Evolutionary conservation across 176 grass and related monocot genomes (phyloP).

Genomic region (Chloris gayana): DNA sequence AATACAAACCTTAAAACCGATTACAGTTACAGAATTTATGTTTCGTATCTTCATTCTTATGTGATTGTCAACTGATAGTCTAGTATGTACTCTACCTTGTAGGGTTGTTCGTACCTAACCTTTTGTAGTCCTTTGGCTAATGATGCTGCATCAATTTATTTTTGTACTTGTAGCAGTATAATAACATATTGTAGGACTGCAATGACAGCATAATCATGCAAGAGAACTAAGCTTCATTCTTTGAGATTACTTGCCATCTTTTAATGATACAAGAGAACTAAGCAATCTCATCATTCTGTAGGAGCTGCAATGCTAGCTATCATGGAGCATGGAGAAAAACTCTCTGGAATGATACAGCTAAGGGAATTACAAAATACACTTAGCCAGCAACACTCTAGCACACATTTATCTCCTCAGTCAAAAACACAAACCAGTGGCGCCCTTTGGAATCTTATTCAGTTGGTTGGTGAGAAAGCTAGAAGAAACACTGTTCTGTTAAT

Average conservation of each 20-base stretch:
- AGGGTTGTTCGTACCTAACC: not conserved
- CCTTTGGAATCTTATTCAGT: constrained; percentile 90
- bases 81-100: not conserved
- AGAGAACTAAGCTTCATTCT: constrained; percentile 5
- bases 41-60: constrained; percentile 10
- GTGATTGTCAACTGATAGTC: not conserved
- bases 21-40: not conserved
- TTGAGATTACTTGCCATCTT: constrained; percentile 16
- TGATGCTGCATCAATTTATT: not conserved
- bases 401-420: constrained; percentile 50
- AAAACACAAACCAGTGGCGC: constrained; percentile 57
- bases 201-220: not conserved
- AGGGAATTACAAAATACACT: constrained; percentile 86
- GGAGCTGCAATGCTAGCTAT: constrained; percentile 86
- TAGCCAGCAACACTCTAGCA: constrained; percentile 57
- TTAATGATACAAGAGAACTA: constrained; percentile 2
- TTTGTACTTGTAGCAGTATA: constrained; percentile 12
- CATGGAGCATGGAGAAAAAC: constrained; percentile 98
- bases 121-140: not conserved
- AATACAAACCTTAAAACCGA: constrained; percentile 11
- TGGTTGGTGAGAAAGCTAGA: constrained; percentile 96
- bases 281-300: constrained; percentile 29
- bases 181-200: constrained; percentile 3
- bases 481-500: constrained; percentile 92
- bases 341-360: constrained; percentile 85